Evolutionary conservation across 305 asterid species (phyloP).

Genomic region (Euphrasia arctica): DNA sequence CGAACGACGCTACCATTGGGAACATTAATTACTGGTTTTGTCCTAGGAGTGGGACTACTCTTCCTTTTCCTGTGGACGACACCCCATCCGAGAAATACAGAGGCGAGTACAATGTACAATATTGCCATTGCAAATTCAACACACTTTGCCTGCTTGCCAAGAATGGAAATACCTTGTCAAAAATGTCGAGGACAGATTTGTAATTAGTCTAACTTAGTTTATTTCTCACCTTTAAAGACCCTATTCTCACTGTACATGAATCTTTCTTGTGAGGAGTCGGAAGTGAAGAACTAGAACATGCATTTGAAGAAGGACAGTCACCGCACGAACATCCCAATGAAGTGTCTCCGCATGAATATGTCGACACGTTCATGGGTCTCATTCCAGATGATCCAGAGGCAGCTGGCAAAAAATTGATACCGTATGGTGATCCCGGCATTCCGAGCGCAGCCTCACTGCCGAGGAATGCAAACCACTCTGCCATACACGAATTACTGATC

Average conservation of each 20-base stretch:
- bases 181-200: neutral
- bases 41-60: conserved; percentile 48
- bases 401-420: conserved; percentile 66
- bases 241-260: conserved; percentile 86
- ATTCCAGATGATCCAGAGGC: conserved; percentile 80
- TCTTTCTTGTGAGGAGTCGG: conserved; percentile 58
- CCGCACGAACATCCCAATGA: conserved; percentile 99
- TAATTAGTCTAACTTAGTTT: conserved; percentile 4
- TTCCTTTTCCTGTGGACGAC: conserved; percentile 63
- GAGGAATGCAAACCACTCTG: conserved; percentile 95
- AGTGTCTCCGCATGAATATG: conserved; percentile 89
- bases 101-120: conserved; percentile 63
- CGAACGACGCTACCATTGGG: conserved; percentile 72
- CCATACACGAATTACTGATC: conserved; percentile 32
- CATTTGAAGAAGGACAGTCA: conserved; percentile 85
- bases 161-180: conserved; percentile 8
- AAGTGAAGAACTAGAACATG: conserved; percentile 67
- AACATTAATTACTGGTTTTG: conserved; percentile 77
- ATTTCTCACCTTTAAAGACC: conserved; percentile 71
- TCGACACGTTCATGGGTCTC: conserved; percentile 83
- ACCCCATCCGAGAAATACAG: conserved; percentile 94
- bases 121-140: conserved; percentile 80
- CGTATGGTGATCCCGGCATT: conserved; percentile 89
- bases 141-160: conserved; percentile 80
- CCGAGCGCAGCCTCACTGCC: conserved; percentile 73